Evolutionary conservation across 306 rosid genomes (phyloP).

Genomic region (Ormosia semicastrata): DNA sequence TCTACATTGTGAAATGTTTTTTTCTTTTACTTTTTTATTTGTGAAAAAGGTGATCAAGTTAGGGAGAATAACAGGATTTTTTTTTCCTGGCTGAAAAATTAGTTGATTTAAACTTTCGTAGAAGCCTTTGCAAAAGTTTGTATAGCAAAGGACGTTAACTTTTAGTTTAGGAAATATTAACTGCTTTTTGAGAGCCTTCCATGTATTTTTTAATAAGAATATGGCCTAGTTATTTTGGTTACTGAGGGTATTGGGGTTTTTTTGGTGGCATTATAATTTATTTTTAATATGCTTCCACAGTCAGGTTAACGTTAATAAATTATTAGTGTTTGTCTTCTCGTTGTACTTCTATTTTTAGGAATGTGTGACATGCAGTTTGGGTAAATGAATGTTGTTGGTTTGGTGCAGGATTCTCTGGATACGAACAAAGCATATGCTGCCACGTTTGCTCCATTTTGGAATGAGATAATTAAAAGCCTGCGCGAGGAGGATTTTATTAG

Average conservation of each 20-base stretch:
- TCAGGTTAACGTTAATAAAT: background rate
- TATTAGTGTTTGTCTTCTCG: background rate
- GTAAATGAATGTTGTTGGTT: background rate
- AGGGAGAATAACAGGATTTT: background rate
- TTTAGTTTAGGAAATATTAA: background rate
- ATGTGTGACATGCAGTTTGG: background rate
- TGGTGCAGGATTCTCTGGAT: constrained; percentile 70
- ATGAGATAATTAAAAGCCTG: constrained; percentile 87
- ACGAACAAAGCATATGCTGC: constrained; percentile 75
- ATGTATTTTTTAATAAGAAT: background rate
- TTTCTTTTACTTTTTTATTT: background rate
- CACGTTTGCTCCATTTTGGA: constrained; percentile 93
- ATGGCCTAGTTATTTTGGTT: background rate
- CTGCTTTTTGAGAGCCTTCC: background rate
- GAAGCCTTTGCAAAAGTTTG: background rate
- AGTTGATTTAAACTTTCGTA: background rate
- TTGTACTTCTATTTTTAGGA: background rate
- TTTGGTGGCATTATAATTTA: background rate
- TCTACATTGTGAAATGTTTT: background rate
- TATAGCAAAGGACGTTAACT: background rate
- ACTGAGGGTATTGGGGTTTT: background rate
- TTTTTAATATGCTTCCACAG: background rate
- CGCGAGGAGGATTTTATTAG: constrained; percentile 95
- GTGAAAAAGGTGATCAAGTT: background rate
- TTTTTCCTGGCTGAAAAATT: background rate